Conservation (phyloP, 1,284 basidiomycete species). For the Leccinum griseonigrum region DNA sequence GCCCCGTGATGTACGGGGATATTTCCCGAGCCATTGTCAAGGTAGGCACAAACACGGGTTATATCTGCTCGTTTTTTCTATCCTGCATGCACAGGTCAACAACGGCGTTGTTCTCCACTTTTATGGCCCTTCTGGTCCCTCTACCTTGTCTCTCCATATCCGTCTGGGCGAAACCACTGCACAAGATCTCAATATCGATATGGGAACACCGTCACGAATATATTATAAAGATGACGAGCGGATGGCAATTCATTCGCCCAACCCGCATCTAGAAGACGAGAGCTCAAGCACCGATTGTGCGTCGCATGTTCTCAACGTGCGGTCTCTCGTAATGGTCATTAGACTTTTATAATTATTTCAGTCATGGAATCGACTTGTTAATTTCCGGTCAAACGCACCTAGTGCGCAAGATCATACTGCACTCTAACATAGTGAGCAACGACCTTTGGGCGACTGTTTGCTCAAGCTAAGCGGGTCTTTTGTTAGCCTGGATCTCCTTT, state of each 20-base stretch:
- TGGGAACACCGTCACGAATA: conserved; percentile 75
- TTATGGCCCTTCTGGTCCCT: conserved; percentile 48
- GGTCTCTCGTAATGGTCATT: conserved; percentile 11
- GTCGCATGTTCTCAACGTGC: conserved; percentile 14
- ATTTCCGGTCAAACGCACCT: conserved; percentile 67
- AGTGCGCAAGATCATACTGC: conserved; percentile 82
- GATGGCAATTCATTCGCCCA: conserved; percentile 73
- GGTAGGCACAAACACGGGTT: conserved; percentile 36
- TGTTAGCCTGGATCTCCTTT: conserved; percentile 78
- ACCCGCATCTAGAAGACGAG: conserved; percentile 39
- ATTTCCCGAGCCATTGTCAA: conserved; percentile 64
- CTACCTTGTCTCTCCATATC: conserved; percentile 50
- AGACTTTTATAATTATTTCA: conserved; percentile 94
- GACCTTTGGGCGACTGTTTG: not conserved
- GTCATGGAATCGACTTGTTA: conserved; percentile 83
- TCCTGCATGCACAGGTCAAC: conserved; percentile 51
- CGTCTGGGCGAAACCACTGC: conserved; percentile 78
- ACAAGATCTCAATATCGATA: conserved; percentile 75
- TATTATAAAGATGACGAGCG: conserved; percentile 88
- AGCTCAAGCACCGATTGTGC: conserved; percentile 44
- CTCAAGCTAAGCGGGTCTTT: conserved; percentile 2
- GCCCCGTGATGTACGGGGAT: conserved; percentile 67
- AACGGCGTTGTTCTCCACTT: conserved; percentile 71
- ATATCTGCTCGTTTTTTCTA: not conserved
- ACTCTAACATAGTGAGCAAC: conserved; percentile 77